These are phyloP conservation scores for Diaporthe sp. DNA, from an alignment of 2,329 filamentous ascomycete species.

Conservation along the genomic window DNA sequence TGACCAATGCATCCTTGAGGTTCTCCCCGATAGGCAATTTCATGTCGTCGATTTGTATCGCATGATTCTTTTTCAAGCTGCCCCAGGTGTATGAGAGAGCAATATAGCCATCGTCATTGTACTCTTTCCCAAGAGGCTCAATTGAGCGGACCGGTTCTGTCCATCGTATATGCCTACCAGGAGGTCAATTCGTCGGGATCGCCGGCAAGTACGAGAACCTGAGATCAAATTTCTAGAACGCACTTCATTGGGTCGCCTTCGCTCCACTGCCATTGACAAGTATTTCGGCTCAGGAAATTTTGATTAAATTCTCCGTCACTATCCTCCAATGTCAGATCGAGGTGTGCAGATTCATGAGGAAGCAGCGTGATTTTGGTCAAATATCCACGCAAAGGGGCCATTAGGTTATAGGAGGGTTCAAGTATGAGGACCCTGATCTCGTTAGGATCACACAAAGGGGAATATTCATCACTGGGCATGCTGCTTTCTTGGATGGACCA, in stretches of 20 bases:
- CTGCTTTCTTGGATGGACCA: background rate
- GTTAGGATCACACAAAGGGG: background rate
- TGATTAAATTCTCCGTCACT: too few species aligned
- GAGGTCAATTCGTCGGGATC: background rate
- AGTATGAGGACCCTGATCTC: background rate
- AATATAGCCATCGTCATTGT: background rate
- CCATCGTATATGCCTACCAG: background rate
- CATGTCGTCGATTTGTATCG: background rate
- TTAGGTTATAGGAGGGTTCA: background rate
- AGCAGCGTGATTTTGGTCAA: background rate
- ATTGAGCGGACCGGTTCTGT: too few species aligned
- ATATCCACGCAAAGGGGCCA: background rate
- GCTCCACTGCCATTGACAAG: too few species aligned
- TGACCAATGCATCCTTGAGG: background rate
- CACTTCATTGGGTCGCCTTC: too few species aligned
- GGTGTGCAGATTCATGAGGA: background rate
- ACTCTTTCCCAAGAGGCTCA: background rate
- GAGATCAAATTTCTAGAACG: background rate
- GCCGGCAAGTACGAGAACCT: background rate
- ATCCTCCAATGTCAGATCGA: too few species aligned
- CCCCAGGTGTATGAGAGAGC: background rate
- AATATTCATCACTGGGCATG: background rate
- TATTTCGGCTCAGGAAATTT: too few species aligned
- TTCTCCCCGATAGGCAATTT: background rate
- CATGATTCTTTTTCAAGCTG: background rate